Evolutionary conservation across 2,329 filamentous ascomycete species (phyloP), one percentile per base, ranked within the genome.

Genomic region (Aspergillus fumigatus): DNA sequence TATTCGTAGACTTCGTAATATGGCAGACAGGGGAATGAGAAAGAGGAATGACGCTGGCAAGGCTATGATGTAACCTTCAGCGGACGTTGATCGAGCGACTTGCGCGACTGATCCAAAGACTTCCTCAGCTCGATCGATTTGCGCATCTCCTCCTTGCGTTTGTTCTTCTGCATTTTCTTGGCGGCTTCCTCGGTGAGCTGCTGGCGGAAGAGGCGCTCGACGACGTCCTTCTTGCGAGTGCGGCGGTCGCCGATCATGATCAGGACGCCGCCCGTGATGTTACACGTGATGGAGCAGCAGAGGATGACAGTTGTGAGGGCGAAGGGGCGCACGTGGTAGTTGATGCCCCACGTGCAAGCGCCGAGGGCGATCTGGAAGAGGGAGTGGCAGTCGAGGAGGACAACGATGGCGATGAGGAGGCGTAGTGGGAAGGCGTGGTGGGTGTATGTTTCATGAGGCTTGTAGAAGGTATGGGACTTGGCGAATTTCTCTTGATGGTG

Each of bases 401-500:
- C 79, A n/a, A 93, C 87, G 57, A 93, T 86, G 56, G 88, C 85
- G 40, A 94, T 81, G 32, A 95, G 84, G 5, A 91, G 79, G 32
- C 82, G 81, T 1, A 92, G 77, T 0, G 90, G 89, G 59, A 95
- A 95, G 0, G 90, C 88, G 68, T 85, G 81, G 69, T 95, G 90
- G 0, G 90, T 95, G 35, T 84, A 80, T 0, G 90, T 95, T 73
- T 95, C 90, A 71, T 95, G 88, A 0, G 90, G 90, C 66, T 92
- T 92, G 79, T 95, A 95, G 73, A 93, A 95, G 5, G 88, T 92
- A 70, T 95, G 90, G 0, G 88, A 91, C 64, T 88, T 90, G 67
- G 88, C 82, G 67, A 94, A 88, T 67, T 92, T 93, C 63, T 80
- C 82, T 67, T 92, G 88, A 67, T 95, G 90, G 68, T 94, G 87